Conservation (phyloP, 1,284 basidiomycete genomes). For the Boletus albobrunnescens region DNA sequence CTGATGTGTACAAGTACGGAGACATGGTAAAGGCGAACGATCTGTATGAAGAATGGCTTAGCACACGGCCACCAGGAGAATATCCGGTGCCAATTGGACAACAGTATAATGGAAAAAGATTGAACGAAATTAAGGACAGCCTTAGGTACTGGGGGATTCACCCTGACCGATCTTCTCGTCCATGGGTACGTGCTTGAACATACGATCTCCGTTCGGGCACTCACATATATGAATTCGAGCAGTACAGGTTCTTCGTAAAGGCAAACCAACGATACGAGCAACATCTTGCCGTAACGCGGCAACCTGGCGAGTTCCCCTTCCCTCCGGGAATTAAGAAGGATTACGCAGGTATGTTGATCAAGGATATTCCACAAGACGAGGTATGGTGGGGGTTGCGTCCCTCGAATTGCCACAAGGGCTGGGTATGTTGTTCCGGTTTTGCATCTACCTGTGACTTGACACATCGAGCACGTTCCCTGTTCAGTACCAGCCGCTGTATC, state of each 20-base stretch:
- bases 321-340: neutral
- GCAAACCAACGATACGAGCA: constrained; percentile 17
- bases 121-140: constrained; percentile 2
- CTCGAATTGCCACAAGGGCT: constrained; percentile 1
- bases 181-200: constrained; percentile 14
- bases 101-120: neutral
- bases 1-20: constrained; percentile 12
- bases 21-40: constrained; percentile 7
- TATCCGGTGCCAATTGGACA: constrained; percentile 14
- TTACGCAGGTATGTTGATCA: constrained; percentile 2
- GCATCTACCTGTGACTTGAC: neutral
- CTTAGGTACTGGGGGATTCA: constrained; percentile 10
- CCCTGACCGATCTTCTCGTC: neutral
- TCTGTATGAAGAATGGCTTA: constrained; percentile 18
- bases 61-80: constrained; percentile 8
- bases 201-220: neutral
- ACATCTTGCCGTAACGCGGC: constrained; percentile 5
- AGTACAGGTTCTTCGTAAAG: constrained; percentile 15
- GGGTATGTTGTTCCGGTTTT: constrained; percentile 6
- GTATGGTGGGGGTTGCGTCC: constrained; percentile 17
- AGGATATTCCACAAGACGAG: constrained; percentile 10
- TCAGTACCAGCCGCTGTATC: constrained; percentile 14
- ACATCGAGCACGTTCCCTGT: neutral
- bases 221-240: neutral
- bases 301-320: constrained; percentile 8